Percentiles rank a stretch among this genome's conserved stretches.
Conservation (phyloP, 139 green algal species). For the Chlamydomonas sp. region DNA sequence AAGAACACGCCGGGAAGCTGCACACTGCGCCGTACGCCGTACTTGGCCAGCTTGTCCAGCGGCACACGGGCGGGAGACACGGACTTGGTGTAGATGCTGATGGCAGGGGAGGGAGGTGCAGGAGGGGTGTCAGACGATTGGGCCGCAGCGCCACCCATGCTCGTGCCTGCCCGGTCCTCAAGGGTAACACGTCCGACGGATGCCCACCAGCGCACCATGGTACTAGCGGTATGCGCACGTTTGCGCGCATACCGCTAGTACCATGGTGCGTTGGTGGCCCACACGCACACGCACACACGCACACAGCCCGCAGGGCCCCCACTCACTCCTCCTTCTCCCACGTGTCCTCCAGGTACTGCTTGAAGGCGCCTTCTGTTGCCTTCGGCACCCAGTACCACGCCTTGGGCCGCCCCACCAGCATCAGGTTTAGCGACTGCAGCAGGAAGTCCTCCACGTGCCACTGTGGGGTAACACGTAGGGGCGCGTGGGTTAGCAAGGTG, state of each 20-base stretch:
- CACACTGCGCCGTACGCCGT: constrained; percentile 11
- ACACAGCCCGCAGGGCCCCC: too few relatives aligned
- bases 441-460: constrained; percentile 43
- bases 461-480: neutral
- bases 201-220: too few relatives aligned
- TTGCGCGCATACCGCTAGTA: too few relatives aligned
- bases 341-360: constrained; percentile 17
- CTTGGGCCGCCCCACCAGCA: constrained; percentile 30
- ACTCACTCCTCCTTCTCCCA: constrained; percentile 37
- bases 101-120: neutral
- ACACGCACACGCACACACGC: too few relatives aligned
- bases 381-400: constrained; percentile 31
- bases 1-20: constrained; percentile 29
- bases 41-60: constrained; percentile 28
- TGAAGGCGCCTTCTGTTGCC: constrained; percentile 7
- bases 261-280: too few relatives aligned
- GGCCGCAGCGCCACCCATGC: neutral
- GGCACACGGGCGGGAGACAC: constrained; percentile 3
- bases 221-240: too few relatives aligned
- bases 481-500: too few relatives aligned
- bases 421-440: constrained; percentile 42
- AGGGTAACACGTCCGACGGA: too few relatives aligned
- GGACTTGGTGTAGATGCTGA: constrained; percentile 37
- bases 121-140: neutral
- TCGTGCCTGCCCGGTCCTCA: too few relatives aligned